Conservation (phyloP, 2,329 filamentous ascomycete species). For the Fusarium beomiforme region DNA sequence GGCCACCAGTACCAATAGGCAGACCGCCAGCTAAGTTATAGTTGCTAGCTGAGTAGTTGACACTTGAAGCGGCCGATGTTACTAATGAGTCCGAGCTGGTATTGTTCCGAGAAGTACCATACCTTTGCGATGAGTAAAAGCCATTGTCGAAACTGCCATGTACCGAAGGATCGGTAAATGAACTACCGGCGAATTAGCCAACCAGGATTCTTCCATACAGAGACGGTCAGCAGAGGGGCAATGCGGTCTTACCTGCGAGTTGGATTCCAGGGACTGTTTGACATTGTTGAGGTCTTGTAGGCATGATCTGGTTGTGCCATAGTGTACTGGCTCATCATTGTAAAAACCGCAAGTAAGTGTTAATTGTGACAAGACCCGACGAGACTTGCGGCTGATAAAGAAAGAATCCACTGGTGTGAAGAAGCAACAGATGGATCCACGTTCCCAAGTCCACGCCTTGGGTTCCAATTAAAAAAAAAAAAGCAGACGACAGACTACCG, state of each 20-base stretch:
- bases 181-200: constrained; percentile 46
- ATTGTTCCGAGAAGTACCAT: constrained; percentile 41
- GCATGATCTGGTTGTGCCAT: constrained; percentile 60
- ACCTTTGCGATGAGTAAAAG: constrained; percentile 53
- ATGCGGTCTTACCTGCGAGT: constrained; percentile 61
- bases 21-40: constrained; percentile 44
- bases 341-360: constrained; percentile 39
- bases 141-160: constrained; percentile 50
- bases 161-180: constrained; percentile 45
- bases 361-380: constrained; percentile 37
- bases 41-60: constrained; percentile 53
- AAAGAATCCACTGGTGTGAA: constrained; percentile 42
- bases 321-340: constrained; percentile 51
- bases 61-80: constrained; percentile 54
- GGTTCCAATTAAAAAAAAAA: constrained; percentile 41
- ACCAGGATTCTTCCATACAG: constrained; percentile 4
- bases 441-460: constrained; percentile 31
- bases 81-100: constrained; percentile 37
- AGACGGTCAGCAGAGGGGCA: constrained; percentile 9
- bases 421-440: constrained; percentile 33
- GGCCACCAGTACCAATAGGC: constrained; percentile 48
- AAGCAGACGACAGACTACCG: constrained; percentile 23
- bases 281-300: constrained; percentile 57
- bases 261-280: constrained; percentile 61
- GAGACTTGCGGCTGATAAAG: constrained; percentile 46